phyloP scores from a whole-genome alignment of 768 basidiomycete genomes.

The Phylloporus arenicola region DNA sequence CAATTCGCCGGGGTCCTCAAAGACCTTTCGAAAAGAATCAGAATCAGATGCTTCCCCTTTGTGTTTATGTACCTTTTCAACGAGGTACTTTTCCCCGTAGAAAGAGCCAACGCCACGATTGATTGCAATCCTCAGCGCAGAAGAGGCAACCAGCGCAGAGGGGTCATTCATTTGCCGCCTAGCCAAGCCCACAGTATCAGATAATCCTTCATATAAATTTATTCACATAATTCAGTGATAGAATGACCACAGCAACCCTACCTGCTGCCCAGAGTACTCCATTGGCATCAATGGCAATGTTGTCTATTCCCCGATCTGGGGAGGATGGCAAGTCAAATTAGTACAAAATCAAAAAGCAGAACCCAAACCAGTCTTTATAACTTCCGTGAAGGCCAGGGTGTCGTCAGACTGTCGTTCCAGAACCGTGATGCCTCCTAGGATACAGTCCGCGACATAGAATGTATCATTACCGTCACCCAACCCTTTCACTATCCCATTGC shows the following conservation, averaged over 20 bases:
- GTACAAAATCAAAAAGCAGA: constrained; percentile 2
- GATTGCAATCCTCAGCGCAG: constrained; percentile 47
- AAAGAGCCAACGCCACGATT: constrained; percentile 49
- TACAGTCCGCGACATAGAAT: constrained; percentile 50
- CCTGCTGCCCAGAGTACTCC: constrained; percentile 63
- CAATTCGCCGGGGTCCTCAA: constrained; percentile 60
- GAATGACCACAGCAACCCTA: constrained; percentile 18
- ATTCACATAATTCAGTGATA: neutral
- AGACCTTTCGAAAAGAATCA: constrained; percentile 38
- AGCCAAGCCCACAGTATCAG: constrained; percentile 33
- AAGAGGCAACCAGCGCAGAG: constrained; percentile 38
- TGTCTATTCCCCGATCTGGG: constrained; percentile 52
- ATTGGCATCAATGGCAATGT: constrained; percentile 52
- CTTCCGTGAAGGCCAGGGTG: constrained; percentile 49
- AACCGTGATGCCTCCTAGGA: constrained; percentile 44
- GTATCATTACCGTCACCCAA: constrained; percentile 44
- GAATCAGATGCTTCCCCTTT: constrained; percentile 1
- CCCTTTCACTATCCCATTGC: constrained; percentile 59
- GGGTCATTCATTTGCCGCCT: constrained; percentile 41
- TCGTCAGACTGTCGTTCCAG: constrained; percentile 58
- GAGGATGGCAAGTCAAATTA: constrained; percentile 5
- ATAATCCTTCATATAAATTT: constrained; percentile 33
- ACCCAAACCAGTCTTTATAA: constrained; percentile 46
- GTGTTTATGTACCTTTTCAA: constrained; percentile 45
- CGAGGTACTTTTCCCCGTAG: constrained; percentile 54